Base-by-base conservation (phyloP, 371 early-diverging fungal genomes). In the Vairimorpha ceranae region DNA sequence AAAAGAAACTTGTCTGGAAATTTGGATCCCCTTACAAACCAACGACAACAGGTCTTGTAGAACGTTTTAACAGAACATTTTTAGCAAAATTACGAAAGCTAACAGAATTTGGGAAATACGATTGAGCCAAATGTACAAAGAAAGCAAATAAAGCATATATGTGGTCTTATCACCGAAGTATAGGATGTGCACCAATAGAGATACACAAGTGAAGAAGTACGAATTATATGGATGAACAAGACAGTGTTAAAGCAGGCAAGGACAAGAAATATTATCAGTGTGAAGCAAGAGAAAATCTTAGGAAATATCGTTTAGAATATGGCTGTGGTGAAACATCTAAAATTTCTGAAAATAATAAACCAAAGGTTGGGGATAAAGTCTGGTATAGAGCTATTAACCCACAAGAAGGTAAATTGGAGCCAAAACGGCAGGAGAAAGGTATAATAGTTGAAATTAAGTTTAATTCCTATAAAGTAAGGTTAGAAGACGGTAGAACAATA, bases 11-110 rank as follows among this genome's bases (percentile, higher is more conserved):
- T 21, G 30, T 12, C 14, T 52, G 52, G 45, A 52, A 27, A 27
- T 33, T 17, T 58, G 30, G 56, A 2, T 68, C 69, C 19, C 60
- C 60, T 3, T 60, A 60, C 35, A 60, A 60, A 1, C 60, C 60
- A 6, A 60, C 35, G 3, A 68, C 69, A 3, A 52, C 52, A 17
- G 69, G 69, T 1, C 15, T 52, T 8, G 69, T 68, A 23, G 69
- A 68, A 21, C 23, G 69, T 1, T 43, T 68, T 56, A 68, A 68
- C 25, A 54, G 32, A 33, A 52, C 69, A 35, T 19, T 60, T n/a
- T 6, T 60, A 36, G 36, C n/a, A 4, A 60, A 60, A 35, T 36
- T 60, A 30, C 56, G 33, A 29, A 68, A 68, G 19, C 17, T 68
- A n/a, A 27, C 58, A 4, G 52, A 68, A 27, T 68, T 30, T 17